These are phyloP conservation scores for Arbutus unedo DNA, from an alignment of 148 eudicot genomes.

Conservation along the genomic window DNA sequence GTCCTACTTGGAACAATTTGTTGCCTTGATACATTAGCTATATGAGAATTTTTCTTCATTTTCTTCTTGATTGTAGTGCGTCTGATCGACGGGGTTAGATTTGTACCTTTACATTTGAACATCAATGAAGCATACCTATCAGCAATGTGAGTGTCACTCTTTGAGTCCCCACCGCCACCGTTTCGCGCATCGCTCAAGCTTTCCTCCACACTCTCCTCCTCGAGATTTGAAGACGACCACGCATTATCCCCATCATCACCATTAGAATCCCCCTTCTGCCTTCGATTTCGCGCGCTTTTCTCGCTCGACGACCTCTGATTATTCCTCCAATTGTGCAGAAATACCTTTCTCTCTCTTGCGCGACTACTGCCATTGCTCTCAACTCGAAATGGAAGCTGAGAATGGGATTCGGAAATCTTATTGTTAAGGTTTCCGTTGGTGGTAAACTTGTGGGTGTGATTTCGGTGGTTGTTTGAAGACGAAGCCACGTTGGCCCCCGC, in stretches of 20 bases:
- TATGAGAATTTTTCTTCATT: constrained; percentile 37
- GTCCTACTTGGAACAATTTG: constrained; percentile 35
- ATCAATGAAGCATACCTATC: constrained; percentile 46
- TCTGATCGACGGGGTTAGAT: constrained; percentile 43
- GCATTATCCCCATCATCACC: constrained; percentile 40
- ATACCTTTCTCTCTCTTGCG: constrained; percentile 55
- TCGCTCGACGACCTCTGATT: constrained; percentile 68
- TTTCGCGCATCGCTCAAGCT: constrained; percentile 66
- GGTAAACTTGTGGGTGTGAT: constrained; percentile 25
- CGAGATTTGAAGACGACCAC: constrained; percentile 35
- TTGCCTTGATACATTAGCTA: constrained; percentile 38
- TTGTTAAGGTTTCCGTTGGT: neutral
- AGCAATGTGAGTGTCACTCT: constrained; percentile 51
- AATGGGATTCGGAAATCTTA: neutral
- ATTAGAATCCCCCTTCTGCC: constrained; percentile 27
- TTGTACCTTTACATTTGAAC: constrained; percentile 49
- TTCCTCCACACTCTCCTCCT: constrained; percentile 57
- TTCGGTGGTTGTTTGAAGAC: constrained; percentile 24
- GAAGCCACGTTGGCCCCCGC: constrained; percentile 18
- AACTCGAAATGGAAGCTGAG: neutral
- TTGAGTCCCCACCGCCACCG: constrained; percentile 62
- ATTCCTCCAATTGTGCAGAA: constrained; percentile 73
- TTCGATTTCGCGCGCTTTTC: constrained; percentile 36
- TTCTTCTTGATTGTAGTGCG: constrained; percentile 51
- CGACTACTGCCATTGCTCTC: neutral